phyloP scores from a whole-genome alignment of 352 stramenopile species.

The Aphanomyces euteiches region DNA sequence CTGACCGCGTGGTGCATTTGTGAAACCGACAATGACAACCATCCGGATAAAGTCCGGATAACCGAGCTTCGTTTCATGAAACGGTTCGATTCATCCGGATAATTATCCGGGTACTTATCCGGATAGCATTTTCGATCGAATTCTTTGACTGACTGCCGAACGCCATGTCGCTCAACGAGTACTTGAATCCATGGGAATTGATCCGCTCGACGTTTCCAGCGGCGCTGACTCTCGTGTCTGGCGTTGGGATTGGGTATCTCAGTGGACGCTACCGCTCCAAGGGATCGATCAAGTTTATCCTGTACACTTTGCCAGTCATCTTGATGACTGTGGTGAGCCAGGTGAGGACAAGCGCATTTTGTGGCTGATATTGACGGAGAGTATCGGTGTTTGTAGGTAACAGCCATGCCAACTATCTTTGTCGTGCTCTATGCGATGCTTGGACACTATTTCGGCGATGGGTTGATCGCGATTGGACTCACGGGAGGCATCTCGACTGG shows the following conservation, averaged over 20 bases:
- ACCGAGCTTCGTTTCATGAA: neutral
- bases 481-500: conserved; percentile 81
- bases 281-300: neutral
- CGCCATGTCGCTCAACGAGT: no score
- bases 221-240: neutral
- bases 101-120: no score
- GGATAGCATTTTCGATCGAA: no score
- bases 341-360: neutral
- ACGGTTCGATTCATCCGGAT: no score
- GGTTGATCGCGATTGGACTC: conserved; percentile 68
- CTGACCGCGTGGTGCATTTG: conserved; percentile 5
- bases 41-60: conserved; percentile 3
- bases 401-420: neutral
- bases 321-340: neutral
- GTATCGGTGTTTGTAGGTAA: neutral
- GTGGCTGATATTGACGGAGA: neutral
- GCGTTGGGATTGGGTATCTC: neutral
- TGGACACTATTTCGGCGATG: conserved; percentile 49
- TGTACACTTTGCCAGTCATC: neutral
- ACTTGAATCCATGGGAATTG: no score
- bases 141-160: no score
- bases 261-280: neutral
- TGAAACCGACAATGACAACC: neutral
- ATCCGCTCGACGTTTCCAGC: no score
- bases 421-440: conserved; percentile 29